A percentile compares a stretch with the other conserved stretches of the same genome.
Evolutionary conservation across 1,284 basidiomycete genomes (phyloP).

Genomic region (Phaffia rhodozyma): DNA sequence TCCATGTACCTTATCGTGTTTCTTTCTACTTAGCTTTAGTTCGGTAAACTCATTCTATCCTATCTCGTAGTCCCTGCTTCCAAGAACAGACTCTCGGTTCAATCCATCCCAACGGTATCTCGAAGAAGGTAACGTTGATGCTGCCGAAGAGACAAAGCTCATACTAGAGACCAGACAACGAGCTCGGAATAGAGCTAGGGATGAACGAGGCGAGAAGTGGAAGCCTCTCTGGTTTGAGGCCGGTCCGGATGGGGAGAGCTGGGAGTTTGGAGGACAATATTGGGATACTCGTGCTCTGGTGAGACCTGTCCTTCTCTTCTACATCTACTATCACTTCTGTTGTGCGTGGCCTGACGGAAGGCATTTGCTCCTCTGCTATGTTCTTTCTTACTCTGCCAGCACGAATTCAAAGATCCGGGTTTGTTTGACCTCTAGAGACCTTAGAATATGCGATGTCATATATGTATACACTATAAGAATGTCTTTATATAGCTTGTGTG

Average conservation of each 20-base stretch:
- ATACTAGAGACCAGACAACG: conserved; percentile 6
- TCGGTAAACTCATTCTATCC: background rate
- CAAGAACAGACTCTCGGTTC: conserved; percentile 15
- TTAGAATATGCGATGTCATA: no score
- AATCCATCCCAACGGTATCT: conserved; percentile 15
- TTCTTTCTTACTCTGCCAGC: no score
- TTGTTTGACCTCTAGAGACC: no score
- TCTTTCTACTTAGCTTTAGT: background rate
- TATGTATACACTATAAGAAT: no score
- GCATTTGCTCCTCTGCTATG: no score
- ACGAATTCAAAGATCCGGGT: no score
- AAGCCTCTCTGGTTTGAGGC: conserved; percentile 8
- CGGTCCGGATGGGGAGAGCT: background rate
- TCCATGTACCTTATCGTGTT: background rate
- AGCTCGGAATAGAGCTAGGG: conserved; percentile 8
- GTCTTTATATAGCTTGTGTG: no score
- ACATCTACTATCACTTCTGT: no score
- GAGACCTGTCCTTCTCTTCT: no score
- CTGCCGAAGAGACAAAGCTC: conserved; percentile 8
- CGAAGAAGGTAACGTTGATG: conserved; percentile 16
- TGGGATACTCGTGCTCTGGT: conserved; percentile 3
- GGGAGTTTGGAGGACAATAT: conserved; percentile 7
- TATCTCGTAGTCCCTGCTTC: background rate
- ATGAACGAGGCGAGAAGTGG: conserved; percentile 14
- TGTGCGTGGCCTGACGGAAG: no score